These are phyloP conservation scores for Euphorbia corollata DNA, from an alignment of 441 rosid species.

Conservation along the genomic window DNA sequence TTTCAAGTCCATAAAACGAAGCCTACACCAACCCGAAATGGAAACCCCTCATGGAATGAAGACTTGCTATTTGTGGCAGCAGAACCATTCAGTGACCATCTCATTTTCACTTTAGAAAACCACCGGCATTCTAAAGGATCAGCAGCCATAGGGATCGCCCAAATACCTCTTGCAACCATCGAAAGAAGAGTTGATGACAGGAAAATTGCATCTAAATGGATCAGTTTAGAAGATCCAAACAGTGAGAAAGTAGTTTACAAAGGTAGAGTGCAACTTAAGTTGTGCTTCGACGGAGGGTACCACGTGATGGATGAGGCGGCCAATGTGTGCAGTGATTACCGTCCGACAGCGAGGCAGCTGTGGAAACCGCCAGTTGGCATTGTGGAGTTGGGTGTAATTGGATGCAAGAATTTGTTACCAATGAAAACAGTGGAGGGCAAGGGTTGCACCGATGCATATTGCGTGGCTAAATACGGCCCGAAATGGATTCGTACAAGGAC, in stretches of 20 bases:
- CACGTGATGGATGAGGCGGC: slow-evolving; percentile 95
- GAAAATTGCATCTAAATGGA: slow-evolving; percentile 57
- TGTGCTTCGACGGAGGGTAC: slow-evolving; percentile 86
- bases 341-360: slow-evolving; percentile 84
- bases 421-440: slow-evolving; percentile 59
- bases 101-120: slow-evolving; percentile 56
- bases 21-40: slow-evolving; percentile 43
- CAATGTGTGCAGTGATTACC: slow-evolving; percentile 81
- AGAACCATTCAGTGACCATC: slow-evolving; percentile 62
- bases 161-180: slow-evolving; percentile 42
- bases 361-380: slow-evolving; percentile 80
- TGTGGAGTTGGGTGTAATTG: slow-evolving; percentile 72
- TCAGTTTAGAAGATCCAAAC: slow-evolving; percentile 41
- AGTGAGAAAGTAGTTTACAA: slow-evolving; percentile 21
- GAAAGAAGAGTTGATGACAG: slow-evolving; percentile 73
- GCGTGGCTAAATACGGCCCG: slow-evolving; percentile 87
- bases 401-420: slow-evolving; percentile 72
- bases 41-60: slow-evolving; percentile 72
- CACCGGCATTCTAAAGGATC: slow-evolving; percentile 41
- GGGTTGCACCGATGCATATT: slow-evolving; percentile 72
- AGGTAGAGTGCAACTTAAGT: slow-evolving; percentile 60
- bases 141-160: slow-evolving; percentile 34
- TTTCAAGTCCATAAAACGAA: slow-evolving; percentile 64
- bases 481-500: slow-evolving; percentile 91
- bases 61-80: slow-evolving; percentile 72